phyloP scores from a whole-genome alignment of 805 yeast species.

The Teunomyces atbi region DNA sequence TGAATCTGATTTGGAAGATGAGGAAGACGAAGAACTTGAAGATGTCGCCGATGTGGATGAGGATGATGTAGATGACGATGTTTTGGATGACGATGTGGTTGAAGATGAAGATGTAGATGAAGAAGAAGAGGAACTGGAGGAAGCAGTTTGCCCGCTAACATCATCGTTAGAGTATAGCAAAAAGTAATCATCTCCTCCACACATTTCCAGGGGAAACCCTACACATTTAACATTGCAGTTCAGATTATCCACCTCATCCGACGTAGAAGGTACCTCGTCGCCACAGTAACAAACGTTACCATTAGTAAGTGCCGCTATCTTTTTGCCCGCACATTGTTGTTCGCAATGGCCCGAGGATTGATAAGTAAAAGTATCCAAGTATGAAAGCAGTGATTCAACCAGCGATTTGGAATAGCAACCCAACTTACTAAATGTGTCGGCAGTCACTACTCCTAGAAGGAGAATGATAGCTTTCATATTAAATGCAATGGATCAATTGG shows the following conservation, averaged over 20 bases:
- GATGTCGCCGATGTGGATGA: slow-evolving; percentile 10
- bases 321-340: slow-evolving; percentile 46
- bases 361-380: slow-evolving; percentile 46
- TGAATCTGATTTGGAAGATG: slow-evolving; percentile 10
- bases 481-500: background rate
- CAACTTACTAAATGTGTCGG: slow-evolving; percentile 9
- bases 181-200: slow-evolving; percentile 51
- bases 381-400: slow-evolving; percentile 4
- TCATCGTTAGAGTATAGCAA: slow-evolving; percentile 43
- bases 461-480: slow-evolving; percentile 4
- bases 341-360: slow-evolving; percentile 64
- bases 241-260: slow-evolving; percentile 8
- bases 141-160: slow-evolving; percentile 13
- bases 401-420: slow-evolving; percentile 23
- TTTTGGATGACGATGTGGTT: slow-evolving; percentile 8
- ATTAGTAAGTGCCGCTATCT: slow-evolving; percentile 36
- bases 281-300: slow-evolving; percentile 73
- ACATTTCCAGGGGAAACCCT: slow-evolving; percentile 61
- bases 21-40: slow-evolving; percentile 4
- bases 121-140: slow-evolving; percentile 10
- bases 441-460: slow-evolving; percentile 5
- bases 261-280: slow-evolving; percentile 32
- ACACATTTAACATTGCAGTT: slow-evolving; percentile 41
- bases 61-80: slow-evolving; percentile 9
- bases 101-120: slow-evolving; percentile 9